Percentiles rank a stretch among this genome's conserved stretches.
phyloP scores from a whole-genome alignment of 106 monocot species.

The Narthecium ossifragum region DNA sequence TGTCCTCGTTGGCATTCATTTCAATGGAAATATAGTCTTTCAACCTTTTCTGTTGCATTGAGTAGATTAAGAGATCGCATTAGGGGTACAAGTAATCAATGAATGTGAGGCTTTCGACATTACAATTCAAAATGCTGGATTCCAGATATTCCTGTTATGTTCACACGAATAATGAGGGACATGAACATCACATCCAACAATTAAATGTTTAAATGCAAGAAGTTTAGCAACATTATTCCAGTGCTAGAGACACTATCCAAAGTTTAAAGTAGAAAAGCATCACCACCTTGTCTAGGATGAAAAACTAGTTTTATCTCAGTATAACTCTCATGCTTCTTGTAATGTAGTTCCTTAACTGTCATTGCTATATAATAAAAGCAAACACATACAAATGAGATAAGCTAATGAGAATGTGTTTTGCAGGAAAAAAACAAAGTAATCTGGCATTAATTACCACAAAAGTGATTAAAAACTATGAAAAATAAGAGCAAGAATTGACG shows the following conservation, averaged over 20 bases:
- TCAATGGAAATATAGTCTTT: conserved; percentile 1
- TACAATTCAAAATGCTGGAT: neutral
- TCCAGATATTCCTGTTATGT: neutral
- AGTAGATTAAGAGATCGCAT: neutral
- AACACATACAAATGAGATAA: neutral
- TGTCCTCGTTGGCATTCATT: conserved; percentile 1
- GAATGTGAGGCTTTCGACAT: neutral
- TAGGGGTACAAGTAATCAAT: neutral
- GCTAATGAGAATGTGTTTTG: too few species aligned
- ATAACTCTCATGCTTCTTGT: too few species aligned
- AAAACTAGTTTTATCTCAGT: too few species aligned
- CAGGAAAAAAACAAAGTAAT: neutral
- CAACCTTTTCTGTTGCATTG: conserved; percentile 6
- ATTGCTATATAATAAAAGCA: too few species aligned
- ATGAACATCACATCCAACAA: neutral
- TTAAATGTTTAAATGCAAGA: too few species aligned
- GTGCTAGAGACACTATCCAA: too few species aligned
- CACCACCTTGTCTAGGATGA: too few species aligned
- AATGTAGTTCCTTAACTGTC: too few species aligned
- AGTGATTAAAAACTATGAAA: neutral
- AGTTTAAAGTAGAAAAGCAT: too few species aligned
- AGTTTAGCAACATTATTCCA: too few species aligned
- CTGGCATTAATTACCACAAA: neutral
- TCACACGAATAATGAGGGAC: neutral
- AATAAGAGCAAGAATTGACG: neutral